Conservation (phyloP, 257 asterid genomes). For the Capsicum rhomboideum region DNA sequence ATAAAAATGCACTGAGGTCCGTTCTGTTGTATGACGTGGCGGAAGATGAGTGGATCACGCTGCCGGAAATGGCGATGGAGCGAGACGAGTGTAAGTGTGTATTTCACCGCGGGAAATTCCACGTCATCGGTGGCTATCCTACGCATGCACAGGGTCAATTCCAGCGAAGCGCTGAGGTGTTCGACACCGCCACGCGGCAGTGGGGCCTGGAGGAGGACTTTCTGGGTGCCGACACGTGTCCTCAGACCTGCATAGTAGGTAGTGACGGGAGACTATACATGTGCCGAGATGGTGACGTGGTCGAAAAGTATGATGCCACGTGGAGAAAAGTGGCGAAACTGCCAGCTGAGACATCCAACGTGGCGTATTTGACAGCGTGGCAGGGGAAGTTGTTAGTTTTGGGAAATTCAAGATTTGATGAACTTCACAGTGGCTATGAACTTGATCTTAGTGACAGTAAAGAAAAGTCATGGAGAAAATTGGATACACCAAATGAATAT, state of each 20-base stretch:
- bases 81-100: conserved; percentile 15
- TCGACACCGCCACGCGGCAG: neutral
- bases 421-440: neutral
- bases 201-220: conserved; percentile 6
- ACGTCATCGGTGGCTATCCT: conserved; percentile 14
- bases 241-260: neutral
- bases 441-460: neutral
- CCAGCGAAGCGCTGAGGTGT: conserved; percentile 1
- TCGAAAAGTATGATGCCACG: neutral
- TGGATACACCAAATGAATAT: conserved; percentile 2
- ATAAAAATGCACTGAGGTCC: conserved; percentile 4
- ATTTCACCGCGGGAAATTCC: conserved; percentile 11
- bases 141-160: conserved; percentile 10
- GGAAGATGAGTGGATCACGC: conserved; percentile 3
- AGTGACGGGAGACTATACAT: neutral
- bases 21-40: conserved; percentile 11
- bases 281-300: neutral
- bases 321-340: neutral
- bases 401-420: neutral
- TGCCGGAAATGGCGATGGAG: conserved; percentile 12
- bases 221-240: neutral
- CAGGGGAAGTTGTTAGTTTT: neutral
- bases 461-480: neutral
- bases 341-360: neutral
- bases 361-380: conserved; percentile 3